These are phyloP conservation scores for Hyaloscypha bicolor DNA, from an alignment of 495 filamentous ascomycete genomes.

Conservation along the genomic window DNA sequence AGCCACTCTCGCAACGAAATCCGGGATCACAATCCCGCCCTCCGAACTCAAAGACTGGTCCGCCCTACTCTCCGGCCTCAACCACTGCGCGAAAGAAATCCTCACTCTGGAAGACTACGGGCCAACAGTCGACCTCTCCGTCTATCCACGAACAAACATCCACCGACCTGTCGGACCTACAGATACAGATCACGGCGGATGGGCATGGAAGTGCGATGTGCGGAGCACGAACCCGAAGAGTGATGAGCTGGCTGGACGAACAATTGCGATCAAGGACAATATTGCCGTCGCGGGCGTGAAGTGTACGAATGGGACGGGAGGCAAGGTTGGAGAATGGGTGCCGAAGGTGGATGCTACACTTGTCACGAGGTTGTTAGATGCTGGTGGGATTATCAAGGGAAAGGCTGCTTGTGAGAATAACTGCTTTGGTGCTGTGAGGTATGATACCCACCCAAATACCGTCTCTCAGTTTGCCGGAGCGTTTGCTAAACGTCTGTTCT, in stretches of 20 bases:
- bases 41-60: constrained; percentile 22
- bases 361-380: constrained; percentile 39
- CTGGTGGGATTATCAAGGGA: constrained; percentile 38
- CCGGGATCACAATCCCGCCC: constrained; percentile 15
- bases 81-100: constrained; percentile 26
- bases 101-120: constrained; percentile 20
- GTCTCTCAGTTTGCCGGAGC: too few relatives aligned
- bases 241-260: constrained; percentile 36
- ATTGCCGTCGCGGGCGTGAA: constrained; percentile 40
- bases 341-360: constrained; percentile 42
- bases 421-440: constrained; percentile 9
- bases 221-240: constrained; percentile 34
- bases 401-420: constrained; percentile 37
- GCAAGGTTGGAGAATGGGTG: constrained; percentile 36
- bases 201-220: constrained; percentile 31
- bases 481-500: neutral
- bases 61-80: constrained; percentile 22
- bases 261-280: constrained; percentile 43
- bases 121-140: constrained; percentile 10
- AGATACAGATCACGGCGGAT: constrained; percentile 22
- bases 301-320: constrained; percentile 40
- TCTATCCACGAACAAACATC: constrained; percentile 25
- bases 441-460: constrained; percentile 29
- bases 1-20: constrained; percentile 4
- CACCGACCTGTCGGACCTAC: constrained; percentile 13